Evolutionary conservation across 2,329 filamentous ascomycete genomes (phyloP).

Genomic region (Fusarium kyushuense): DNA sequence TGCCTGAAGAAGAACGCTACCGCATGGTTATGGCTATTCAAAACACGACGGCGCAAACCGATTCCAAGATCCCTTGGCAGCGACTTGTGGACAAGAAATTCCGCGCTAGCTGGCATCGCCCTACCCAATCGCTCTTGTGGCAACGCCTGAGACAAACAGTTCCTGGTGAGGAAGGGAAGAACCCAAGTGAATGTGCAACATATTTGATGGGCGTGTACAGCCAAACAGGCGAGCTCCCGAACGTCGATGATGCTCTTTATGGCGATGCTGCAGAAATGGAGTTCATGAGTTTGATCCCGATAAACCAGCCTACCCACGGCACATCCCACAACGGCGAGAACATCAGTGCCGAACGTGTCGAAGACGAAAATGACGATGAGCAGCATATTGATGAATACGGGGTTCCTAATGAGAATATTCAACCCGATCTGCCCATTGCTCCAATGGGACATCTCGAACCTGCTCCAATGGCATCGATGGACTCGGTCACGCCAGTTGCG

Average conservation of each 20-base stretch:
- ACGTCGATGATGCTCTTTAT: conserved; percentile 49
- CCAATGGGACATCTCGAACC: conserved; percentile 47
- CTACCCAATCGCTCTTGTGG: conserved; percentile 56
- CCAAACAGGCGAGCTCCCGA: conserved; percentile 51
- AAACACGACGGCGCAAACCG: conserved; percentile 54
- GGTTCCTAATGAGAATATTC: conserved; percentile 41
- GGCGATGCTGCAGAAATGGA: conserved; percentile 52
- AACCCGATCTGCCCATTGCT: conserved; percentile 46
- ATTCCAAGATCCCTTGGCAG: conserved; percentile 64
- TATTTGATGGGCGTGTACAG: conserved; percentile 53
- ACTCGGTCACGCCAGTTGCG: conserved; percentile 19
- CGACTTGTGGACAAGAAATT: conserved; percentile 57
- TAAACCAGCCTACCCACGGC: conserved; percentile 17
- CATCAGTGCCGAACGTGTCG: conserved; percentile 49
- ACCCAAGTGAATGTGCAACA: conserved; percentile 53
- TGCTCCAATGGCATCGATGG: conserved; percentile 32
- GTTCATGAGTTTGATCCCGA: conserved; percentile 45
- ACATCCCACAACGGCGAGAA: not conserved
- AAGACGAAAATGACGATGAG: conserved; percentile 44
- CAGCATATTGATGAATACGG: conserved; percentile 29
- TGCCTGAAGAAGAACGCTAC: conserved; percentile 60
- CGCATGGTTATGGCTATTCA: conserved; percentile 59
- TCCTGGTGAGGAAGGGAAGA: conserved; percentile 49
- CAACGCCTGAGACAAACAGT: conserved; percentile 54
- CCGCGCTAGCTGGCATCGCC: conserved; percentile 55